Evolutionary conservation across 768 basidiomycete species (phyloP), one percentile per base, ranked within the genome.

Genomic region (Rhodocollybia butyracea): DNA sequence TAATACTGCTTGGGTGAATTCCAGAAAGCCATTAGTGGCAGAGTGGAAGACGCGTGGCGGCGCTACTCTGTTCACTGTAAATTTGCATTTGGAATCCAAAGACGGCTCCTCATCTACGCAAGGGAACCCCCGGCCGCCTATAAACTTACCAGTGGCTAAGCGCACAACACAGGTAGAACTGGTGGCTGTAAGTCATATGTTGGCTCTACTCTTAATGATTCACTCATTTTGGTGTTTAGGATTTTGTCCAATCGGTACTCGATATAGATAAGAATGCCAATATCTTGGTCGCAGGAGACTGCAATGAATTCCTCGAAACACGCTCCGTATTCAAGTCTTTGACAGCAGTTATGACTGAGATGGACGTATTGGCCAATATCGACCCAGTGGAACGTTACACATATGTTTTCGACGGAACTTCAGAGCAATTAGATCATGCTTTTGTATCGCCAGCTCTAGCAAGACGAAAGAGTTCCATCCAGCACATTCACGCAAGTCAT

Each of bases 1-100:
- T 22, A 81, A 80, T 61, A 46, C 66, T 10, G 81, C 80, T 2
- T 86, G 84, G 84, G 69, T 69, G 17, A 67, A 74, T 22, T 79
- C 81, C 3, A 76, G 84, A 43, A 85, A 86, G 64, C 83, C 85
- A 0, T 71, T 86, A 8, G 81, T 78, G 3, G 83, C 83, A 0
- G 73, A 76, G 26, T 86, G 83, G 82, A 64, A 73, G 53, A 80
- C 81, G 3, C 47, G 65, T 2, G 59, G 64, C 12, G 81, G 81
- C 7, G 56, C 68, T 6, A 71, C 73, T 13, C 73, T 84, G 57
- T 84, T 78, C 65, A 83, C 83, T 7, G 70, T 86, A 58, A 85
- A 85, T 65, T 68, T 85, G 6, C 84, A 87, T 61, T 70, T 83
- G 46, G 75, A 76, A 45, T 80, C 82, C 27, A 86, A 86, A 63